Conservation (phyloP, 2,329 filamentous ascomycete genomes). For the Aureobasidium subglaciale region DNA sequence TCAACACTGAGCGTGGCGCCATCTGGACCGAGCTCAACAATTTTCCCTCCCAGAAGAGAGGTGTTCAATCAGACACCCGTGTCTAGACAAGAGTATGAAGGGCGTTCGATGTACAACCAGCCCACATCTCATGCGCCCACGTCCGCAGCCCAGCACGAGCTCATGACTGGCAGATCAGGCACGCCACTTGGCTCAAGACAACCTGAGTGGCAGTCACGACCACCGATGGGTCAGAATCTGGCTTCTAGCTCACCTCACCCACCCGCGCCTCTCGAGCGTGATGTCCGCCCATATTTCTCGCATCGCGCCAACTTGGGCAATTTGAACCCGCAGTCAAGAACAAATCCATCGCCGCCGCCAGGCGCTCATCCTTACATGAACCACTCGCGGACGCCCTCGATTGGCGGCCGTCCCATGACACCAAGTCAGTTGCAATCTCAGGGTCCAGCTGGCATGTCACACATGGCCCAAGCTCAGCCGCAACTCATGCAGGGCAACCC, state of each 20-base stretch:
- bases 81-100: constrained; percentile 12
- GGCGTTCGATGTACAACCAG: constrained; percentile 11
- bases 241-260: constrained; percentile 22
- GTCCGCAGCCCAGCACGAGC: constrained; percentile 11
- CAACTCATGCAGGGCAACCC: constrained; percentile 24
- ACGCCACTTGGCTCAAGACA: constrained; percentile 20
- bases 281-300: constrained; percentile 24
- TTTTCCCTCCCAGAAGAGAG: constrained; percentile 1
- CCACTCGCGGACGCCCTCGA: constrained; percentile 29
- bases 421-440: constrained; percentile 16
- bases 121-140: constrained; percentile 10
- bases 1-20: constrained; percentile 6
- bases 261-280: constrained; percentile 23
- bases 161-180: constrained; percentile 13
- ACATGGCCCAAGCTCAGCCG: constrained; percentile 4
- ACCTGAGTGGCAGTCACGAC: constrained; percentile 21
- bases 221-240: constrained; percentile 16
- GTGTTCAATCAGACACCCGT: constrained; percentile 16
- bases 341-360: constrained; percentile 31
- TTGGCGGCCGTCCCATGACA: constrained; percentile 18
- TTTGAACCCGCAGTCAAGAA: constrained; percentile 24
- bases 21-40: background rate
- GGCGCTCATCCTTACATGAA: constrained; percentile 19
- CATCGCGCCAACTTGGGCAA: constrained; percentile 25
- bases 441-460: background rate